A percentile compares a stretch with the other conserved stretches of the same genome.
phyloP scores from a whole-genome alignment of 805 yeast species.

The Tanozyma kutaoensis region DNA sequence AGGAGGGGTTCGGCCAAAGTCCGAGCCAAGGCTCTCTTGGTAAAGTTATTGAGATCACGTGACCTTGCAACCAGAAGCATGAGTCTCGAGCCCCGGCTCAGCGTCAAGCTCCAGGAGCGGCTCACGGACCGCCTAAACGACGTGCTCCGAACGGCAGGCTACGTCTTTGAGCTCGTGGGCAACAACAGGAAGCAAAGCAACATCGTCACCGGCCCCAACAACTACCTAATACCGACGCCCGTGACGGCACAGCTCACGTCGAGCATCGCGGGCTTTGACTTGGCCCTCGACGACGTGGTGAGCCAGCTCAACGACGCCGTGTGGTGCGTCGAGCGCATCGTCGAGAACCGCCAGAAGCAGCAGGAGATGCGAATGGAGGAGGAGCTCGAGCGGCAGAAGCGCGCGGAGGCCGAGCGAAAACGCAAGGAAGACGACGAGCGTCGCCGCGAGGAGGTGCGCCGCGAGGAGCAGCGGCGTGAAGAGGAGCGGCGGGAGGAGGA shows the following conservation, averaged over 20 bases:
- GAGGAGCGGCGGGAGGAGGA: too few relatives aligned
- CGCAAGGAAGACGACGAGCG: conserved; percentile 15
- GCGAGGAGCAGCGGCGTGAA: conserved; percentile 1
- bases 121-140: conserved; percentile 27
- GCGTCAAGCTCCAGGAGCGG: too few relatives aligned
- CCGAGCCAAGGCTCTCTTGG: too few relatives aligned
- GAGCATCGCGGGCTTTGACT: conserved; percentile 25
- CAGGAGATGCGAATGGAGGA: conserved; percentile 25
- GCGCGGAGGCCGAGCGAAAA: not conserved
- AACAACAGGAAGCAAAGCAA: conserved; percentile 27
- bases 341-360: conserved; percentile 27
- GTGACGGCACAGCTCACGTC: conserved; percentile 20
- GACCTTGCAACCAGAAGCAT: too few relatives aligned
- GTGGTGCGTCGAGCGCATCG: conserved; percentile 30
- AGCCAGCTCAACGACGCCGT: conserved; percentile 27
- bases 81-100: conserved; percentile 26
- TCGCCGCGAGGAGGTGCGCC: conserved; percentile 1
- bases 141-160: conserved; percentile 27
- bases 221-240: conserved; percentile 23
- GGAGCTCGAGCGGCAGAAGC: conserved; percentile 17
- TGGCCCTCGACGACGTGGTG: conserved; percentile 27
- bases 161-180: conserved; percentile 26
- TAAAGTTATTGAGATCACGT: too few relatives aligned
- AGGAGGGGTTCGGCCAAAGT: too few relatives aligned
- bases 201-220: conserved; percentile 26